Conservation (phyloP, 2,329 filamentous ascomycete species). For the Phialophora chinensis region DNA sequence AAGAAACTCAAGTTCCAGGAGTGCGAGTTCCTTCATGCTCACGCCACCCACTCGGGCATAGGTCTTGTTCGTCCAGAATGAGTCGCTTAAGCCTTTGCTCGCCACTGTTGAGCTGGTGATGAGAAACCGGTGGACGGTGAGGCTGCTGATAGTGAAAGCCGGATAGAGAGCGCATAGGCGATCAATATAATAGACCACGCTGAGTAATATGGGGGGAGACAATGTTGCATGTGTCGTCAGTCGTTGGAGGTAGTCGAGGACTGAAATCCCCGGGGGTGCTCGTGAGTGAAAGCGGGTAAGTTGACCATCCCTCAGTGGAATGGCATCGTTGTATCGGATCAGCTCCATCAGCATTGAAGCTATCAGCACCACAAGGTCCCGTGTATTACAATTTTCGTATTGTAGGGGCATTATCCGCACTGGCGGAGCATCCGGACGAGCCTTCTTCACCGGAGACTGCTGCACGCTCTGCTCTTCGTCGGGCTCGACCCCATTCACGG, state of each 20-base stretch:
- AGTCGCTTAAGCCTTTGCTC: constrained; percentile 92
- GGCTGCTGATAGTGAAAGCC: constrained; percentile 92
- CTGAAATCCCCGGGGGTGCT: constrained; percentile 87
- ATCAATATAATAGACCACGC: constrained; percentile 99
- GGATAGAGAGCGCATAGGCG: constrained; percentile 89
- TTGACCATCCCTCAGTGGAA: constrained; percentile 82
- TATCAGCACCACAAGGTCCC: constrained; percentile 88
- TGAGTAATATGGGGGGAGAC: constrained; percentile 89
- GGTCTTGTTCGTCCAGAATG: constrained; percentile 97
- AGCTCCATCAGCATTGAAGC: constrained; percentile 95
- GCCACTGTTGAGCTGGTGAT: constrained; percentile 96
- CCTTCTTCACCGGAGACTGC: constrained; percentile 49
- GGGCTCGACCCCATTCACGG: constrained; percentile 9
- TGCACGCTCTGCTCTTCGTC: constrained; percentile 9
- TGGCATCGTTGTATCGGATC: constrained; percentile 87
- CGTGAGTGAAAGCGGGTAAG: constrained; percentile 95
- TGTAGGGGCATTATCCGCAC: constrained; percentile 64
- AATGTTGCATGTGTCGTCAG: constrained; percentile 93
- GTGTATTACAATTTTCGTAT: constrained; percentile 82
- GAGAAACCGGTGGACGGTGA: constrained; percentile 95
- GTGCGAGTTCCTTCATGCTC: constrained; percentile 83
- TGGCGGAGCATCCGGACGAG: constrained; percentile 52
- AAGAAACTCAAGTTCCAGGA: constrained; percentile 91
- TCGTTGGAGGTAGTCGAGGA: constrained; percentile 89
- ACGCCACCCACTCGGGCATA: constrained; percentile 95